phyloP scores from a whole-genome alignment of 345 rosid genomes.

The Salix udensis region DNA sequence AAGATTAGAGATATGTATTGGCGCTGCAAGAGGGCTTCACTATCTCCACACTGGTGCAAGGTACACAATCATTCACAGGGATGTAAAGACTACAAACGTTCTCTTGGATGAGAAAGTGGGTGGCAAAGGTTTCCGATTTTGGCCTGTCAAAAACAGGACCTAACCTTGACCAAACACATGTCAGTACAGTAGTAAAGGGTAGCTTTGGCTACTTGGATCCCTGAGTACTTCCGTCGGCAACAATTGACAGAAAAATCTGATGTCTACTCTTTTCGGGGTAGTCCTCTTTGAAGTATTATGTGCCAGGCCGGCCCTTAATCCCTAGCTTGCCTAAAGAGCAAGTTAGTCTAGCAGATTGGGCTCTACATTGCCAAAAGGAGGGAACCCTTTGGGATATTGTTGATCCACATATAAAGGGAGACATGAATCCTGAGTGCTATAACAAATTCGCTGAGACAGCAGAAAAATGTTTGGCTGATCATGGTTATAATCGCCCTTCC shows the following conservation, averaged over 20 bases:
- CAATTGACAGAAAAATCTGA: conserved; percentile 29
- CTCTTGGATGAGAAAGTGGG: conserved; percentile 29
- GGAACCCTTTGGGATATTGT: conserved; percentile 20
- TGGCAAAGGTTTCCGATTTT: conserved; percentile 33
- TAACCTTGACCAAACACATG: conserved; percentile 19
- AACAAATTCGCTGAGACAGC: conserved; percentile 28
- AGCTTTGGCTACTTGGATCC: conserved; percentile 34
- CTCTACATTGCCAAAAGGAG: conserved; percentile 23
- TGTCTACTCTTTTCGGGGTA: conserved; percentile 28
- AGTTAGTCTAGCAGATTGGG: conserved; percentile 32
- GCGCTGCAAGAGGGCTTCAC: conserved; percentile 28
- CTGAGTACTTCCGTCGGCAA: conserved; percentile 27
- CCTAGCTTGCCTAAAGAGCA: conserved; percentile 29
- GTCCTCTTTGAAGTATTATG: conserved; percentile 27
- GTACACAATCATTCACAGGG: conserved; percentile 32
- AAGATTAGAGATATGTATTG: conserved; percentile 22
- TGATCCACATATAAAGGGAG: conserved; percentile 18
- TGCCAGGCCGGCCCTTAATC: conserved; percentile 23
- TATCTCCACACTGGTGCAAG: conserved; percentile 31
- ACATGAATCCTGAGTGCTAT: conserved; percentile 14
- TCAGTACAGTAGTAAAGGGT: conserved; percentile 31
- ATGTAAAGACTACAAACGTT: conserved; percentile 31
- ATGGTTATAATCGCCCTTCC: conserved; percentile 25
- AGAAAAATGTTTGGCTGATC: conserved; percentile 24
- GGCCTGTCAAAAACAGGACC: conserved; percentile 28